phyloP scores from a whole-genome alignment of 495 filamentous ascomycete species.

The Cercophora samala region DNA sequence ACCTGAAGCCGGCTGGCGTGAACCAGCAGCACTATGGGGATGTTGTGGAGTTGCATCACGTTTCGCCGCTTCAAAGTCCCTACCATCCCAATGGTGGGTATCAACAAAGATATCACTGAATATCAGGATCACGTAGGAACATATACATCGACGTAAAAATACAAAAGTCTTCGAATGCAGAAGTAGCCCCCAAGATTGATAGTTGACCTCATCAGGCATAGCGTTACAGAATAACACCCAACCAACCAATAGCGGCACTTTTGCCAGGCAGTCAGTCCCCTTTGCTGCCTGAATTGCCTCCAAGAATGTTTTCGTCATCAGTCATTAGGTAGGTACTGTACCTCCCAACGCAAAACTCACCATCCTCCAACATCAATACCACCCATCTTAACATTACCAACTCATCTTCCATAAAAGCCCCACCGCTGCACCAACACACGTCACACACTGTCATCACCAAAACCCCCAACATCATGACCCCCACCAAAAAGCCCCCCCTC shows the following conservation, averaged over 20 bases:
- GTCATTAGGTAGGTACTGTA: no score
- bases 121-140: not conserved
- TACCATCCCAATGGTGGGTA: not conserved
- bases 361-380: no score
- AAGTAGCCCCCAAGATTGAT: not conserved
- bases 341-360: no score
- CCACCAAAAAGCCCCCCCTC: not conserved
- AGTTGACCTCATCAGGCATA: not conserved
- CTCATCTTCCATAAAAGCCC: no score
- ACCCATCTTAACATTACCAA: no score
- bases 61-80: not conserved
- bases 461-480: not conserved
- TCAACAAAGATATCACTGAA: not conserved
- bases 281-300: not conserved
- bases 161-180: not conserved
- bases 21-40: not conserved
- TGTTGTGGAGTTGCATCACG: not conserved
- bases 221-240: not conserved
- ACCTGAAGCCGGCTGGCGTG: not conserved
- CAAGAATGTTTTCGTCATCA: no score
- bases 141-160: not conserved
- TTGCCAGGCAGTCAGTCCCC: no score
- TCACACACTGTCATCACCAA: no score
- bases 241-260: not conserved
- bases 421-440: no score